Evolutionary conservation across 768 basidiomycete species (phyloP).

Genomic region (Trametes cinnabarina): DNA sequence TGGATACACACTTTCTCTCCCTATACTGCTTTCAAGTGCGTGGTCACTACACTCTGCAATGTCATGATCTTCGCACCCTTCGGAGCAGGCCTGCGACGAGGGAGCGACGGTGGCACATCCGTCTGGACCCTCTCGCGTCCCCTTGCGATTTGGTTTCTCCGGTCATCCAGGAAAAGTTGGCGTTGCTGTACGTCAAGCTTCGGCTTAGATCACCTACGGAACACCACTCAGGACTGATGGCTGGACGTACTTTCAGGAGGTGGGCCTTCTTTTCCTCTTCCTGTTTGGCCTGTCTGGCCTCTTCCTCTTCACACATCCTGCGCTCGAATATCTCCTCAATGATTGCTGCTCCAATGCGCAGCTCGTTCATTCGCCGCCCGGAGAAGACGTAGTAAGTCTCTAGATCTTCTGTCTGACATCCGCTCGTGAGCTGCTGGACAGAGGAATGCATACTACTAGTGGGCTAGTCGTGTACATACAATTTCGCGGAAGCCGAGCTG

Average conservation of each 20-base stretch:
- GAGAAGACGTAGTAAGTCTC: conserved; percentile 71
- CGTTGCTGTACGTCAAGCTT: too few relatives aligned
- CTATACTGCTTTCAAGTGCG: too few relatives aligned
- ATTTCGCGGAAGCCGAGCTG: conserved; percentile 6
- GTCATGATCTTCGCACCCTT: too few relatives aligned
- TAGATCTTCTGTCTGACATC: conserved; percentile 54
- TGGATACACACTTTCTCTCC: neutral
- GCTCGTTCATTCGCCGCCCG: conserved; percentile 43
- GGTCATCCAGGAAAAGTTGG: too few relatives aligned
- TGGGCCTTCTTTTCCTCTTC: conserved; percentile 34
- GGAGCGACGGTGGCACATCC: too few relatives aligned
- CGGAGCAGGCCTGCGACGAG: too few relatives aligned
- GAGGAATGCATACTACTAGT: too few relatives aligned
- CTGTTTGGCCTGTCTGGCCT: conserved; percentile 45
- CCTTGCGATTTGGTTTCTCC: neutral
- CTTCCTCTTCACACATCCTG: conserved; percentile 40
- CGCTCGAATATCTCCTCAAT: conserved; percentile 59
- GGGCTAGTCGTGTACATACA: neutral
- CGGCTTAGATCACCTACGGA: too few relatives aligned
- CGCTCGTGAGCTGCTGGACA: too few relatives aligned
- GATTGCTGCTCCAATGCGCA: conserved; percentile 60
- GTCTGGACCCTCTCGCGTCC: neutral
- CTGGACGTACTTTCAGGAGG: too few relatives aligned
- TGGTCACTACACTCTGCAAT: too few relatives aligned
- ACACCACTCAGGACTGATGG: too few relatives aligned